Evolutionary conservation across 75 land plant species (phyloP).

Genomic region (Adiantum capillusveneris): DNA sequence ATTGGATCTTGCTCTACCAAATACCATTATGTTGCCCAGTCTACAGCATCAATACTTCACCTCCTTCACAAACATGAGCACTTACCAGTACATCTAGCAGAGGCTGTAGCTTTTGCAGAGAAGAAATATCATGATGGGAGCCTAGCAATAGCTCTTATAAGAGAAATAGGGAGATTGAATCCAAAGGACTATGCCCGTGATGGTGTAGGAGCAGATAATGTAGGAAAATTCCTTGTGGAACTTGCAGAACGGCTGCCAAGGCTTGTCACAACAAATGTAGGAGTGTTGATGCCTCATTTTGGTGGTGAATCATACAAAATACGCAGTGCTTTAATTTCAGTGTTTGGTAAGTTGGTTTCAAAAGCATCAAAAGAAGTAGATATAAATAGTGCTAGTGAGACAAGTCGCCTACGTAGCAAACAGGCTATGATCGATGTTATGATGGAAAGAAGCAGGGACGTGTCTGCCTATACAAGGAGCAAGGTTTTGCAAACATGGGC

Average conservation of each 20-base stretch:
- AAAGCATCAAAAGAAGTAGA: constrained; percentile 77
- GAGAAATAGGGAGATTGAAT: constrained; percentile 79
- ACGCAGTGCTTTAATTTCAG: constrained; percentile 79
- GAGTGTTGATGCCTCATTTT: constrained; percentile 82
- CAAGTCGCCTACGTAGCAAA: constrained; percentile 66
- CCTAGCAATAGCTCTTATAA: constrained; percentile 57
- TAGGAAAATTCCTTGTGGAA: constrained; percentile 83
- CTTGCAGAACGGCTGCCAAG: constrained; percentile 81
- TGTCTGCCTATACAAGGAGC: constrained; percentile 84
- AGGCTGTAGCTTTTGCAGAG: constrained; percentile 60
- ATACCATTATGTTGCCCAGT: constrained; percentile 54
- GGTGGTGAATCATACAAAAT: constrained; percentile 97
- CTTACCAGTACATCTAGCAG: constrained; percentile 59
- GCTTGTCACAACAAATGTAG: constrained; percentile 71
- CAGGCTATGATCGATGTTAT: constrained; percentile 92
- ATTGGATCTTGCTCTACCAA: constrained; percentile 75
- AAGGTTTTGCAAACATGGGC: constrained; percentile 94
- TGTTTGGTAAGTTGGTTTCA: constrained; percentile 74
- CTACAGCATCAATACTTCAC: constrained; percentile 74
- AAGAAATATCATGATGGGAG: constrained; percentile 68
- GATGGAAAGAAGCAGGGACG: constrained; percentile 74
- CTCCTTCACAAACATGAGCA: constrained; percentile 81
- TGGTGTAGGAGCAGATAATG: constrained; percentile 79
- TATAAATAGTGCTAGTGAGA: constrained; percentile 49
- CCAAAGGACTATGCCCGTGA: constrained; percentile 82